phyloP scores from a whole-genome alignment of 139 green algal genomes.

The Chlamydomonas eustigma region DNA sequence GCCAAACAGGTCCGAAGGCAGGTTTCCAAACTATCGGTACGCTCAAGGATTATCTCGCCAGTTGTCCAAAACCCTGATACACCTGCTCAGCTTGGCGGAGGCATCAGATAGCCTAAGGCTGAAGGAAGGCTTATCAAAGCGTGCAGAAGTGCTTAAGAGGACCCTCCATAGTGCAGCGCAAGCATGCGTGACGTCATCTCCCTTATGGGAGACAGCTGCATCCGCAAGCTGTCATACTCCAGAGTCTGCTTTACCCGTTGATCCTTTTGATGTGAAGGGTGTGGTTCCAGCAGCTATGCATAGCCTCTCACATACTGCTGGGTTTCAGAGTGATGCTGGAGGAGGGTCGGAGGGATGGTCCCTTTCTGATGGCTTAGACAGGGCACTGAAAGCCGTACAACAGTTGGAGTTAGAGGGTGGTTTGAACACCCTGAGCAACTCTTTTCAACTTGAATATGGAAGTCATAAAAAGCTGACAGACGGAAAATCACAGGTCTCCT shows the following conservation, averaged over 20 bases:
- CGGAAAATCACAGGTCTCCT: too few relatives aligned
- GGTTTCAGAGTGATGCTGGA: too few relatives aligned
- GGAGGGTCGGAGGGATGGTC: too few relatives aligned
- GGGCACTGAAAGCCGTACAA: too few relatives aligned
- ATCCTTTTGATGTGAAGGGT: background rate
- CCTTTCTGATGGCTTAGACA: too few relatives aligned
- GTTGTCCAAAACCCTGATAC: background rate
- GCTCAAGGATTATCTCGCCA: background rate
- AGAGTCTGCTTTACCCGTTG: background rate
- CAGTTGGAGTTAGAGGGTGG: too few relatives aligned
- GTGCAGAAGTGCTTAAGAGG: background rate
- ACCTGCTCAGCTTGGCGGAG: constrained; percentile 1
- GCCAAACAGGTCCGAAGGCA: background rate
- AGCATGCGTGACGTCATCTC: background rate
- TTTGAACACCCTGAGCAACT: too few relatives aligned
- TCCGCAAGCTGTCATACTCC: background rate
- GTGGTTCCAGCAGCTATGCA: background rate
- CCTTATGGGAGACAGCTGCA: background rate
- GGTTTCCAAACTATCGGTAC: constrained; percentile 2
- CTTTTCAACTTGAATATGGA: too few relatives aligned
- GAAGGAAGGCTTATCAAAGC: background rate
- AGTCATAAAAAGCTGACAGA: too few relatives aligned
- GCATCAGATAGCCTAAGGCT: background rate
- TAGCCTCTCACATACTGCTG: background rate
- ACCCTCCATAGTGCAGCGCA: background rate